A percentile compares a stretch with the other conserved stretches of the same genome.
Evolutionary conservation across 1,284 basidiomycete genomes (phyloP).

Genomic region (Heterobasidion irregulare): DNA sequence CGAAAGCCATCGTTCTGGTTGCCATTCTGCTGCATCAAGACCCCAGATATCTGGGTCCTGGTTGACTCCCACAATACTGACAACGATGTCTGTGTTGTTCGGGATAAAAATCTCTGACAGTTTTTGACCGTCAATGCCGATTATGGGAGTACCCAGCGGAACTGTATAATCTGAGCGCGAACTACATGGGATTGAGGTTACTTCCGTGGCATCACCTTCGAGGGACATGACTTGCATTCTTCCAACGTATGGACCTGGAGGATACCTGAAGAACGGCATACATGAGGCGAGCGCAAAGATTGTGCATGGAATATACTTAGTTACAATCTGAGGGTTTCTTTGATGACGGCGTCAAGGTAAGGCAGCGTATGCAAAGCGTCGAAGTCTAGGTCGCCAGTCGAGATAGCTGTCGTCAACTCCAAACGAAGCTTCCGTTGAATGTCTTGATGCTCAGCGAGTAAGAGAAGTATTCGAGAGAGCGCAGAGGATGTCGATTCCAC

Average conservation of each 20-base stretch:
- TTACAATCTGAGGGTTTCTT: conserved; percentile 17
- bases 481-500: conserved; percentile 15
- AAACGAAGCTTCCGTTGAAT: conserved; percentile 16
- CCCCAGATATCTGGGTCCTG: conserved; percentile 32
- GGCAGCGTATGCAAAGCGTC: neutral
- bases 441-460: conserved; percentile 10
- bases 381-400: conserved; percentile 4
- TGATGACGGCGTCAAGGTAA: conserved; percentile 15
- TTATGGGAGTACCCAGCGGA: neutral
- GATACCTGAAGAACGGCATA: conserved; percentile 1
- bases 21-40: conserved; percentile 31
- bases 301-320: conserved; percentile 3
- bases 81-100: conserved; percentile 28
- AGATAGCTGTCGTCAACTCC: conserved; percentile 12
- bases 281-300: too few relatives aligned
- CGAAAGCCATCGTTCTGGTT: conserved; percentile 27
- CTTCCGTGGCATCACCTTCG: neutral
- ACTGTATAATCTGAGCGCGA: neutral
- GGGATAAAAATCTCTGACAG: conserved; percentile 17
- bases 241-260: neutral
- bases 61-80: conserved; percentile 29
- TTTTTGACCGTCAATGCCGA: neutral
- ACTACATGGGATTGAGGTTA: neutral
- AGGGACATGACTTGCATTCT: conserved; percentile 2
- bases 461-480: conserved; percentile 9